Percentiles rank a stretch among this genome's conserved stretches.
phyloP scores from a whole-genome alignment of 2,329 filamentous ascomycete genomes.

The Aspergillus sp. region DNA sequence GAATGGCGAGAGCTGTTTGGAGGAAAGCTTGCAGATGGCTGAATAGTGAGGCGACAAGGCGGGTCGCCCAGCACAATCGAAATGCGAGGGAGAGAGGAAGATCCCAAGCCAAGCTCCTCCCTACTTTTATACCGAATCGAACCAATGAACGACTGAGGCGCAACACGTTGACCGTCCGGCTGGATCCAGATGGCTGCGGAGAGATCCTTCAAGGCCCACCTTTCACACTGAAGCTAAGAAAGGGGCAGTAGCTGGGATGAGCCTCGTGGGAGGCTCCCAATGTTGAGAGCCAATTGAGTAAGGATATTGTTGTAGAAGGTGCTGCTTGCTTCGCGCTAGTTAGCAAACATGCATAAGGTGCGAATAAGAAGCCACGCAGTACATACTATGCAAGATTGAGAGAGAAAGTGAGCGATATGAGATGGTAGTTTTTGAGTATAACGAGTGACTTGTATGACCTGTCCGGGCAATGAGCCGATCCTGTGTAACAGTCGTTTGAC shows the following conservation, averaged over 20 bases:
- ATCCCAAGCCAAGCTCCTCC: slow-evolving; percentile 14
- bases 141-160: slow-evolving; percentile 24
- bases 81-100: slow-evolving; percentile 14
- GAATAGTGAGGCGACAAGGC: slow-evolving; percentile 29
- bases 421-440: background rate
- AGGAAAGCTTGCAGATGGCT: slow-evolving; percentile 12
- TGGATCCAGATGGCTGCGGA: slow-evolving; percentile 20
- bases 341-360: background rate
- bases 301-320: background rate
- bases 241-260: slow-evolving; percentile 13
- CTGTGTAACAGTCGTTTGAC: slow-evolving; percentile 5
- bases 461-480: slow-evolving; percentile 10
- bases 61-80: slow-evolving; percentile 20
- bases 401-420: background rate
- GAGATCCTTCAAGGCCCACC: slow-evolving; percentile 25
- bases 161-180: slow-evolving; percentile 27
- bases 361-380: background rate
- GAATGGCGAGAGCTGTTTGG: slow-evolving; percentile 27
- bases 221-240: slow-evolving; percentile 15
- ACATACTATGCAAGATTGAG: background rate
- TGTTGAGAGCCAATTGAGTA: slow-evolving; percentile 8
- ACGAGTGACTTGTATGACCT: slow-evolving; percentile 2
- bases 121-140: slow-evolving; percentile 14
- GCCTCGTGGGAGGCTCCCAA: slow-evolving; percentile 10
- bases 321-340: slow-evolving; percentile 2